Percentiles rank a stretch among this genome's conserved stretches.
Evolutionary conservation across 371 early-diverging fungal genomes (phyloP).

Genomic region (Apophysomyces trapeziformis): DNA sequence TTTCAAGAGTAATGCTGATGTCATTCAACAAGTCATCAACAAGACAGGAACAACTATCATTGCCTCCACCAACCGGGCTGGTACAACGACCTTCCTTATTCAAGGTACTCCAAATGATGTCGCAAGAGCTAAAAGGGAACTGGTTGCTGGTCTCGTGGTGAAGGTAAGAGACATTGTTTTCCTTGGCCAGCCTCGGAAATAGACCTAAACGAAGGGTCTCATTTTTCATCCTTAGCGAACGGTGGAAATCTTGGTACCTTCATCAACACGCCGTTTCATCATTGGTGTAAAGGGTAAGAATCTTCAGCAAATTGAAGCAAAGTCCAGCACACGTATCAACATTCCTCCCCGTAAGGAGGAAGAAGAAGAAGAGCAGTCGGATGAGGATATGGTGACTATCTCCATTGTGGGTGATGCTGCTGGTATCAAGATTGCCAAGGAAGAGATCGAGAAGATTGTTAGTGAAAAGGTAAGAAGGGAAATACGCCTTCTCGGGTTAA

Average conservation of each 20-base stretch:
- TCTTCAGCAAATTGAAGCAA: conserved; percentile 72
- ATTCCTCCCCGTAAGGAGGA: conserved; percentile 69
- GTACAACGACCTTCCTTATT: conserved; percentile 85
- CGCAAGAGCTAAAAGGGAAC: conserved; percentile 79
- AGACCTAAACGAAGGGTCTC: neutral
- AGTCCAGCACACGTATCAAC: conserved; percentile 80
- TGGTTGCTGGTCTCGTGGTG: conserved; percentile 73
- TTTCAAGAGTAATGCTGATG: conserved; percentile 69
- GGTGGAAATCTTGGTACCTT: conserved; percentile 74
- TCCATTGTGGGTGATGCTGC: conserved; percentile 85
- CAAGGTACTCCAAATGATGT: conserved; percentile 82
- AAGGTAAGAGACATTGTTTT: conserved; percentile 58
- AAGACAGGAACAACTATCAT: conserved; percentile 85
- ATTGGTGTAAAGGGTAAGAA: conserved; percentile 86
- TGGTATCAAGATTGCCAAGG: conserved; percentile 85
- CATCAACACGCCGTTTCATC: conserved; percentile 79
- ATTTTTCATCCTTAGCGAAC: conserved; percentile 38
- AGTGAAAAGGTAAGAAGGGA: conserved; percentile 63
- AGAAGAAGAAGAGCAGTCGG: conserved; percentile 55
- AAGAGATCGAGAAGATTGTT: conserved; percentile 84
- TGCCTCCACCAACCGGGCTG: conserved; percentile 77
- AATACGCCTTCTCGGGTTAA: conserved; percentile 13
- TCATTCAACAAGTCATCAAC: conserved; percentile 73
- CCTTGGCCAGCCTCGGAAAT: too few species aligned
- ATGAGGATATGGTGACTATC: conserved; percentile 64